phyloP scores from a whole-genome alignment of 768 basidiomycete genomes.

The Podaxis sp. region DNA sequence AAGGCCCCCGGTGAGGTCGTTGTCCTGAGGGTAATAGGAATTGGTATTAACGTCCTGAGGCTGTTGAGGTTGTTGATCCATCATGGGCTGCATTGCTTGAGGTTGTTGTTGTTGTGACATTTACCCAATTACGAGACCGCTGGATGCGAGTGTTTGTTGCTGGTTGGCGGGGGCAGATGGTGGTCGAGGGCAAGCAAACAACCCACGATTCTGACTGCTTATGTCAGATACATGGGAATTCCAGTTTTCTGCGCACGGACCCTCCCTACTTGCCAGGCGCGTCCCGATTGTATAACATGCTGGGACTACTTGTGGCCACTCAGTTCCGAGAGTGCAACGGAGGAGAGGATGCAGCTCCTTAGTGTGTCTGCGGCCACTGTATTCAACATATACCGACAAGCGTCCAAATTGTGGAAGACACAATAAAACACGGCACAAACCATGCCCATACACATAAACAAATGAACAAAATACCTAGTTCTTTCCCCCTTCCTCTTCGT shows the following conservation, averaged over 20 bases:
- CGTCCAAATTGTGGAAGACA: constrained; percentile 76
- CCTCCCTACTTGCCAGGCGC: constrained; percentile 22
- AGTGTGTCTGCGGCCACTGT: constrained; percentile 52
- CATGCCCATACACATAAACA: constrained; percentile 49
- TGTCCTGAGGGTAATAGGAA: constrained; percentile 74
- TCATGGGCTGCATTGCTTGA: constrained; percentile 64
- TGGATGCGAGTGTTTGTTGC: constrained; percentile 37
- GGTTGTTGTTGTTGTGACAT: constrained; percentile 53
- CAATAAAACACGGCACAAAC: constrained; percentile 68
- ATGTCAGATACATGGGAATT: constrained; percentile 63
- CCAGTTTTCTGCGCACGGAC: constrained; percentile 57
- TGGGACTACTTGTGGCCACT: constrained; percentile 2
- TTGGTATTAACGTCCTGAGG: constrained; percentile 50
- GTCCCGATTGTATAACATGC: constrained; percentile 16
- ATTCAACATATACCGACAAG: constrained; percentile 62
- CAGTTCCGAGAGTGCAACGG: constrained; percentile 24
- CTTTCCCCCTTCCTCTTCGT: background rate
- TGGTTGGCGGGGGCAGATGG: constrained; percentile 40
- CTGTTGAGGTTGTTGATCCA: constrained; percentile 43
- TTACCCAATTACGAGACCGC: constrained; percentile 26
- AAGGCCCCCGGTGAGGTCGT: constrained; percentile 79
- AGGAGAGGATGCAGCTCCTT: constrained; percentile 34
- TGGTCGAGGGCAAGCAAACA: constrained; percentile 47
- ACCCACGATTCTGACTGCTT: constrained; percentile 45
- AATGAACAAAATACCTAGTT: constrained; percentile 16